Conservation (phyloP, 768 basidiomycete genomes). For the Ramaria sp. region DNA sequence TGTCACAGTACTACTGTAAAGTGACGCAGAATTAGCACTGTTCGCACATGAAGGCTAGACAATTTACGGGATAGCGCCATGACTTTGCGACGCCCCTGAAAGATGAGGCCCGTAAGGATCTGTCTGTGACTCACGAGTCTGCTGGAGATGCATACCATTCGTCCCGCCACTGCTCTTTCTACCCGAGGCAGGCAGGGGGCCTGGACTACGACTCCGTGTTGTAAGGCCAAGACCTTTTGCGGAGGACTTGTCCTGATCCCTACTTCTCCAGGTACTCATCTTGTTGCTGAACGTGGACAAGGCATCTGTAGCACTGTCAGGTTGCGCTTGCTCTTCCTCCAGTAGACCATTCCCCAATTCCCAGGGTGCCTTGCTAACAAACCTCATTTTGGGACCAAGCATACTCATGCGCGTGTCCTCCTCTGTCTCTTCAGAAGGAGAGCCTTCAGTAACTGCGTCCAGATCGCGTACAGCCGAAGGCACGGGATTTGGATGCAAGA, state of each 20-base stretch:
- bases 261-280: constrained; percentile 22
- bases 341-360: constrained; percentile 44
- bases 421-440: constrained; percentile 13
- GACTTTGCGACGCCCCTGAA: neutral
- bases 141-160: neutral
- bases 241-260: constrained; percentile 23
- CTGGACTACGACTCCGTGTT: constrained; percentile 33
- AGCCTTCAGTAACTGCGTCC: neutral
- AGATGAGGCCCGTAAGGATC: constrained; percentile 1
- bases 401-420: constrained; percentile 49
- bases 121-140: neutral
- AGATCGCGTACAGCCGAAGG: neutral
- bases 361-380: constrained; percentile 78
- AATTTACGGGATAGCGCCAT: neutral
- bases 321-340: constrained; percentile 39
- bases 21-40: neutral
- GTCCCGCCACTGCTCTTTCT: constrained; percentile 17
- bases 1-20: neutral
- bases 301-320: constrained; percentile 17
- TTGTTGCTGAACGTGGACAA: constrained; percentile 19
- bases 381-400: constrained; percentile 75
- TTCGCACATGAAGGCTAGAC: neutral
- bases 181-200: constrained; percentile 43
- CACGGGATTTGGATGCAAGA: neutral
- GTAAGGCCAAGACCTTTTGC: constrained; percentile 36